phyloP scores from a whole-genome alignment of 2,329 filamentous ascomycete genomes.

The Nectriaceae sp. region DNA sequence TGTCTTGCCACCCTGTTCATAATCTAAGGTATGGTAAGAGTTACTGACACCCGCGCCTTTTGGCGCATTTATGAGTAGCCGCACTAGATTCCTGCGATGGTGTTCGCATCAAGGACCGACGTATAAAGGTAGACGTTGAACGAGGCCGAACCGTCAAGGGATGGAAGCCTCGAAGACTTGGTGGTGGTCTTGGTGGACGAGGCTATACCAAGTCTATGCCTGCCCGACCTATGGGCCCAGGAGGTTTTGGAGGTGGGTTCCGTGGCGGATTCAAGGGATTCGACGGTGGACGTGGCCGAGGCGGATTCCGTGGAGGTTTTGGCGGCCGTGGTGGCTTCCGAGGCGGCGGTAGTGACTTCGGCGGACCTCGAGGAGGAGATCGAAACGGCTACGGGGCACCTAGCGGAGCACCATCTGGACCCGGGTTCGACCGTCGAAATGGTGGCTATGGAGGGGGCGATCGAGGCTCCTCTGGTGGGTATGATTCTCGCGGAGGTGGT shows the following conservation, averaged over 20 bases:
- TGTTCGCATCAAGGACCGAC: conserved; percentile 87
- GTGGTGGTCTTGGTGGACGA: conserved; percentile 88
- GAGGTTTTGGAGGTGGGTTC: conserved; percentile 51
- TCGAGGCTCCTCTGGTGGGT: conserved; percentile 58
- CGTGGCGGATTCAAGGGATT: conserved; percentile 50
- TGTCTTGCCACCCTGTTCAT: conserved; percentile 22
- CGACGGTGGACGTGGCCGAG: conserved; percentile 45
- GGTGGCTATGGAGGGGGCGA: conserved; percentile 48
- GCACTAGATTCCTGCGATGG: conserved; percentile 86
- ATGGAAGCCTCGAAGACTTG: conserved; percentile 90
- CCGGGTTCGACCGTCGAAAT: conserved; percentile 49
- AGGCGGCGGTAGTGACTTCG: conserved; percentile 38
- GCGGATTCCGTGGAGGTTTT: conserved; percentile 51
- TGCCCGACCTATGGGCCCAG: conserved; percentile 68
- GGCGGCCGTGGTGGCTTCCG: conserved; percentile 59
- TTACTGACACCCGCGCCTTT: conserved; percentile 67
- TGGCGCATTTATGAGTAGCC: conserved; percentile 69
- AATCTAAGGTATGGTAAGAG: conserved; percentile 52
- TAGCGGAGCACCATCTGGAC: conserved; percentile 62
- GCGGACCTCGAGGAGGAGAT: conserved; percentile 42
- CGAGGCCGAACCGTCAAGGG: conserved; percentile 90
- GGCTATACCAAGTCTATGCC: conserved; percentile 85
- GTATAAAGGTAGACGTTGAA: conserved; percentile 94
- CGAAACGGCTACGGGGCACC: conserved; percentile 55
- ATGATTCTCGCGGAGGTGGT: conserved; percentile 56